phyloP scores from a whole-genome alignment of 1,284 basidiomycete species.

The Phlebopus sp. region DNA sequence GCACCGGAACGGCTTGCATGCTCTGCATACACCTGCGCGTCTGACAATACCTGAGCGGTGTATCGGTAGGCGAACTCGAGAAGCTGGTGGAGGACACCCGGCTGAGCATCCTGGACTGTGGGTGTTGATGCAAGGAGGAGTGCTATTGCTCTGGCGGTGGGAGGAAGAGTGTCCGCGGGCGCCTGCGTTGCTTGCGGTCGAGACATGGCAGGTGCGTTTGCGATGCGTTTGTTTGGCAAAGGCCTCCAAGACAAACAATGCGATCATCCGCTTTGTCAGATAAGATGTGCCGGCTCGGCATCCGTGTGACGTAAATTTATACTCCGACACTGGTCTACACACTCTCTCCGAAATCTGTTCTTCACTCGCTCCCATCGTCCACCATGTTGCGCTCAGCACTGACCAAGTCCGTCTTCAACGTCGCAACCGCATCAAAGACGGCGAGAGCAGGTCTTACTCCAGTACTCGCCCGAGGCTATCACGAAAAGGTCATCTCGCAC shows the following conservation, averaged over 20 bases:
- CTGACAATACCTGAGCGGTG: slow-evolving; percentile 86
- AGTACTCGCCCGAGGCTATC: slow-evolving; percentile 66
- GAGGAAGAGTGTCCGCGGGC: slow-evolving; percentile 70
- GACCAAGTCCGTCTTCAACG: slow-evolving; percentile 47
- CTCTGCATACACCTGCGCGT: slow-evolving; percentile 91
- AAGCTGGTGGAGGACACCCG: slow-evolving; percentile 90
- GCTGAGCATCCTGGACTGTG: slow-evolving; percentile 88
- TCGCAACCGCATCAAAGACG: slow-evolving; percentile 43
- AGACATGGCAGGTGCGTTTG: slow-evolving; percentile 50
- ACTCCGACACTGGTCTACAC: slow-evolving; percentile 25
- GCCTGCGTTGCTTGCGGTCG: slow-evolving; percentile 39
- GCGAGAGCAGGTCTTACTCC: slow-evolving; percentile 43
- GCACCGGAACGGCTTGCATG: slow-evolving; percentile 75
- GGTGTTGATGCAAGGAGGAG: slow-evolving; percentile 93
- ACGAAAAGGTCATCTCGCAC: slow-evolving; percentile 94
- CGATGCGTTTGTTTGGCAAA: slow-evolving; percentile 4
- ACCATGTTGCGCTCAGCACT: slow-evolving; percentile 69
- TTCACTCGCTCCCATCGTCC: slow-evolving; percentile 29
- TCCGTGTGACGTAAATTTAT: slow-evolving; percentile 14
- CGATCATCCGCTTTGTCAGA: slow-evolving; percentile 12
- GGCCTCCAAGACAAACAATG: slow-evolving; percentile 3
- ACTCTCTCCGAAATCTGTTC: slow-evolving; percentile 3
- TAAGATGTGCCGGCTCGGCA: slow-evolving; percentile 4
- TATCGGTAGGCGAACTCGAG: slow-evolving; percentile 97
- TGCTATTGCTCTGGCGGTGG: slow-evolving; percentile 90